Evolutionary conservation across 2,329 filamentous ascomycete genomes (phyloP), one percentile per base, ranked within the genome.

Genomic region (Botrytis pseudocinerea): DNA sequence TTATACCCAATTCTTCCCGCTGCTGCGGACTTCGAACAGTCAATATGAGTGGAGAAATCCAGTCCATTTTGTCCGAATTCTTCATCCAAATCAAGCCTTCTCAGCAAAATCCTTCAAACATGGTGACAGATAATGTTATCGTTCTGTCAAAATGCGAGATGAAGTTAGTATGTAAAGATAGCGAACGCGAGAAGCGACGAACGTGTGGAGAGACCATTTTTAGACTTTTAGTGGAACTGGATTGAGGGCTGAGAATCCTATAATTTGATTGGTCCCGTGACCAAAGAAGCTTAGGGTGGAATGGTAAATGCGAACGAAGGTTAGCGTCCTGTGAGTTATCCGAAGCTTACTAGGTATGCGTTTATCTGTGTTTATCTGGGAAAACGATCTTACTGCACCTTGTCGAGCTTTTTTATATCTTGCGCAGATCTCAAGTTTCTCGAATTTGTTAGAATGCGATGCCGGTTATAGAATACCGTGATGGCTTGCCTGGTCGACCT

Each of bases 1-100:
- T 68, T 68, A 68, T 68, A 68, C 64, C 35, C 9, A 16, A 57
- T 42, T n/a, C 32, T 18, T 54, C 28, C 46, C 35, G 40, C 28
- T 32, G 46, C 35, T 68, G 38, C 46, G 35, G 35, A 57, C 46
- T 22, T 57, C 40, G 0, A 42, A 57, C 5, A 28, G 18, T 22
- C 14, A 32, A 54, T 25, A 57, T 32, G 35, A 18, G 51, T 28
- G 64, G 46, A 42, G 35, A 57, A 57, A 7, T n/a, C 44, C 25
- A n/a, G 5, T 18, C 18, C 20, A 68, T 28, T 22, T 40, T 51
- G 25, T 68, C 64, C 64, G 46, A 68, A 68, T 40, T 38, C n/a
- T 28, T 42, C 46, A 66, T n/a, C 25, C n/a, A 63, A 18, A 28
- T 44, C 28, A 25, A 16, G 28, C 28, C 4, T 18, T 12, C n/a